phyloP scores from a whole-genome alignment of 257 asterid genomes.

The Nicotiana sylvestris region DNA sequence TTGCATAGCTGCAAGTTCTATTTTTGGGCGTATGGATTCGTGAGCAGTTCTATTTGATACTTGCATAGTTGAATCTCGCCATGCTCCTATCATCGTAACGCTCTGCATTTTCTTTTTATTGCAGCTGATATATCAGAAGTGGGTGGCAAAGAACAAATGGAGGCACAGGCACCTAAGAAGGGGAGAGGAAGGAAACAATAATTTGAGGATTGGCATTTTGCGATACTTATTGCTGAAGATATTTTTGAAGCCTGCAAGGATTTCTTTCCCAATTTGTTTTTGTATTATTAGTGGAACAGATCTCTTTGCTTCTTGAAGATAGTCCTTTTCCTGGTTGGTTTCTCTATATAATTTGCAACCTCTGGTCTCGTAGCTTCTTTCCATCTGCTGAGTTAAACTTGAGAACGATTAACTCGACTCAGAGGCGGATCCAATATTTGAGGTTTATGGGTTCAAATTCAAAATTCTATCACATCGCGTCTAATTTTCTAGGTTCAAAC shows the following conservation, averaged over 20 bases:
- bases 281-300: not conserved
- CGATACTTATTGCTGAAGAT: not conserved
- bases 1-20: not conserved
- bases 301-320: not conserved
- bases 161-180: constrained; percentile 11
- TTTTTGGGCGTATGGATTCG: not conserved
- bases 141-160: constrained; percentile 5
- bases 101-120: not conserved
- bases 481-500: too few relatives aligned
- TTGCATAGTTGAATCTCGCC: not conserved
- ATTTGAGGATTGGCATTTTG: not conserved
- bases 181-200: constrained; percentile 12
- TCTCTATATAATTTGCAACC: not conserved
- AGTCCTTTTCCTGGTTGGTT: not conserved
- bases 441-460: too few relatives aligned
- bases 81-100: not conserved
- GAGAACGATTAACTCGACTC: not conserved
- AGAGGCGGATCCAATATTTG: too few relatives aligned
- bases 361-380: not conserved
- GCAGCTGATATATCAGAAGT: constrained; percentile 11
- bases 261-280: not conserved
- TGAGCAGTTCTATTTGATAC: not conserved
- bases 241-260: not conserved
- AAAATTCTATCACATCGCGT: too few relatives aligned
- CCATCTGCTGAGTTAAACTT: not conserved